phyloP scores from a whole-genome alignment of 2,329 filamentous ascomycete genomes.

The Monilinia aucupariae region DNA sequence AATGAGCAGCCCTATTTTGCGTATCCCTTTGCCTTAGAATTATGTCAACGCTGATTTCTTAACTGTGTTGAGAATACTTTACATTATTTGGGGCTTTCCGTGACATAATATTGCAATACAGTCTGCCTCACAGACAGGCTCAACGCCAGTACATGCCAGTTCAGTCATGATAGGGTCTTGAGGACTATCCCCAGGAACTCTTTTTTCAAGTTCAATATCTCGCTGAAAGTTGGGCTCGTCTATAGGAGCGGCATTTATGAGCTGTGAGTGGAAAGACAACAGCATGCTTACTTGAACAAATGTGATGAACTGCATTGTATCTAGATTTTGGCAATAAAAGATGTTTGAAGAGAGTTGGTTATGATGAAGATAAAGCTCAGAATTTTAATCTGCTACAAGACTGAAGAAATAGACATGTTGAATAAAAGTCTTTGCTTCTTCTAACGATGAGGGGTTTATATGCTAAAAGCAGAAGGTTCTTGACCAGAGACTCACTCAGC shows the following conservation, averaged over 20 bases:
- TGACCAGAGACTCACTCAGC: background rate
- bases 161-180: background rate
- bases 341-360: background rate
- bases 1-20: background rate
- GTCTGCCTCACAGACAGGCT: background rate
- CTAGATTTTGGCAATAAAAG: background rate
- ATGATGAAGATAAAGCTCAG: background rate
- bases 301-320: background rate
- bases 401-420: background rate
- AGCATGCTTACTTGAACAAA: background rate
- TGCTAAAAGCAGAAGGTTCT: background rate
- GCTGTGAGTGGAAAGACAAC: background rate
- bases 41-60: background rate
- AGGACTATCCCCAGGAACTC: background rate
- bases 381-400: background rate
- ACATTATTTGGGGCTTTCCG: background rate
- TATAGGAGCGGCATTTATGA: background rate
- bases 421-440: background rate
- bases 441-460: background rate
- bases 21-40: background rate
- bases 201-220: background rate
- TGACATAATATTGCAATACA: background rate
- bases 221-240: background rate
- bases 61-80: background rate
- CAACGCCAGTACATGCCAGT: background rate